phyloP scores from a whole-genome alignment of 495 filamentous ascomycete species.

The Trichoderma reesei region DNA sequence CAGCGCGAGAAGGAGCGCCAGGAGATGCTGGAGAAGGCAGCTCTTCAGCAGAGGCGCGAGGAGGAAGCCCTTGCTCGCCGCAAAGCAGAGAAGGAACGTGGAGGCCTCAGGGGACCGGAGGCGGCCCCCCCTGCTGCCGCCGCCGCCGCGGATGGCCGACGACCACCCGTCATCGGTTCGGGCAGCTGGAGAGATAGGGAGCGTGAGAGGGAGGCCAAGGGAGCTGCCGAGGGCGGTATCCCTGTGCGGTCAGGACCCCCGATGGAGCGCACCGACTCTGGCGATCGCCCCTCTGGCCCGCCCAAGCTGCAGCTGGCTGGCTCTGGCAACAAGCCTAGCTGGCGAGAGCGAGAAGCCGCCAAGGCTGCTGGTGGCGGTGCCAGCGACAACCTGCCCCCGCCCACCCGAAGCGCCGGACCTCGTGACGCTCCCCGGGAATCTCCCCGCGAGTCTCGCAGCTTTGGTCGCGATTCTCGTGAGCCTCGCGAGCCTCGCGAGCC shows the following conservation, averaged over 20 bases:
- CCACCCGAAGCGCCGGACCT: constrained; percentile 15
- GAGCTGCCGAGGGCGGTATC: constrained; percentile 15
- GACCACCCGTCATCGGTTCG: constrained; percentile 19
- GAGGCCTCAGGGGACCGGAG: constrained; percentile 18
- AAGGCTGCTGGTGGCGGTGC: constrained; percentile 34
- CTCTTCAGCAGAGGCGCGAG: constrained; percentile 40
- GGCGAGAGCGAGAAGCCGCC: constrained; percentile 78
- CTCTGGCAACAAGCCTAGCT: constrained; percentile 46
- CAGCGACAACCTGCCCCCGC: constrained; percentile 18
- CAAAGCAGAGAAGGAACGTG: constrained; percentile 36
- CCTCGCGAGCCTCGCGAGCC: constrained; percentile 2
- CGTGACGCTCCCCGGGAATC: constrained; percentile 16
- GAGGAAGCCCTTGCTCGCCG: constrained; percentile 46
- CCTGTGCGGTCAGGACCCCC: constrained; percentile 22
- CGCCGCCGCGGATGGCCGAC: constrained; percentile 19
- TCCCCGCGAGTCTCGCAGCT: neutral
- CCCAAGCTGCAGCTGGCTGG: constrained; percentile 62
- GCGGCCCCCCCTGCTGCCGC: constrained; percentile 22
- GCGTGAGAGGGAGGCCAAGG: constrained; percentile 17
- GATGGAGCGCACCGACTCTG: constrained; percentile 41
- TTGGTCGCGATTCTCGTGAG: neutral
- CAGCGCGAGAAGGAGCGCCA: constrained; percentile 76
- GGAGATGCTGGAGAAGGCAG: constrained; percentile 40
- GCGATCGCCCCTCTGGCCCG: constrained; percentile 46
- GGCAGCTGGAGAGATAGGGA: constrained; percentile 39